Evolutionary conservation across 2,329 filamentous ascomycete species (phyloP).

Genomic region (Penicillium occitanis): DNA sequence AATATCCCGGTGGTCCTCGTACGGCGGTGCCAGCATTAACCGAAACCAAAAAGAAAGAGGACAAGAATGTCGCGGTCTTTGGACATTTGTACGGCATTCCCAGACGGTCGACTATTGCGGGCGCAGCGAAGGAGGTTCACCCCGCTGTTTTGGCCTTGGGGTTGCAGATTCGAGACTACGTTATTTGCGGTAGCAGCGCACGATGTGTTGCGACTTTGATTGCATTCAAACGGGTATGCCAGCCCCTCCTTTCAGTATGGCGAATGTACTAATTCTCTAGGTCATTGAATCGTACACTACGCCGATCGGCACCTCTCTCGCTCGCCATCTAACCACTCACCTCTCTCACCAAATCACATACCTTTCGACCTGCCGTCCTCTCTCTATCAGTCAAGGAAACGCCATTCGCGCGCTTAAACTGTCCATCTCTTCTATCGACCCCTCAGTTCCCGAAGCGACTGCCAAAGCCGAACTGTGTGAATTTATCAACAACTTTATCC

Average conservation of each 20-base stretch:
- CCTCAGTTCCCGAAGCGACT: slow-evolving; percentile 75
- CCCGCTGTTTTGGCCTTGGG: slow-evolving; percentile 81
- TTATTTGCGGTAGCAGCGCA: slow-evolving; percentile 84
- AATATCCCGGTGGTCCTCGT: slow-evolving; percentile 26
- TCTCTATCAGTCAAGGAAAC: slow-evolving; percentile 96
- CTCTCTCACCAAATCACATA: slow-evolving; percentile 96
- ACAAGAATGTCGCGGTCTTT: slow-evolving; percentile 72
- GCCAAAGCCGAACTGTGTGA: slow-evolving; percentile 77
- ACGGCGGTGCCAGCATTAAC: slow-evolving; percentile 42
- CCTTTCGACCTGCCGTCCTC: slow-evolving; percentile 86
- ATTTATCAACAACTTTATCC: slow-evolving; percentile 84
- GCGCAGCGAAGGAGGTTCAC: slow-evolving; percentile 71
- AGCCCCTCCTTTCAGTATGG: slow-evolving; percentile 3
- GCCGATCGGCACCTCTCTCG: slow-evolving; percentile 77
- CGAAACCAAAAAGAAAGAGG: slow-evolving; percentile 57
- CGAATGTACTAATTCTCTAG: slow-evolving; percentile 44
- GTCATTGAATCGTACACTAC: slow-evolving; percentile 93
- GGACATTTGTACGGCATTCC: slow-evolving; percentile 78
- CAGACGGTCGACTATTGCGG: slow-evolving; percentile 63
- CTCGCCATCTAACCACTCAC: slow-evolving; percentile 87
- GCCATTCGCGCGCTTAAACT: slow-evolving; percentile 94
- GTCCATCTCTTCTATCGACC: slow-evolving; percentile 85
- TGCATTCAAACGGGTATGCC: slow-evolving; percentile 77
- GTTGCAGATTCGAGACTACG: slow-evolving; percentile 85
- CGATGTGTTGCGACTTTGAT: slow-evolving; percentile 83